These are phyloP conservation scores for Aureobasidium leucospermi DNA, from an alignment of 2,329 filamentous ascomycete species.

Conservation along the genomic window DNA sequence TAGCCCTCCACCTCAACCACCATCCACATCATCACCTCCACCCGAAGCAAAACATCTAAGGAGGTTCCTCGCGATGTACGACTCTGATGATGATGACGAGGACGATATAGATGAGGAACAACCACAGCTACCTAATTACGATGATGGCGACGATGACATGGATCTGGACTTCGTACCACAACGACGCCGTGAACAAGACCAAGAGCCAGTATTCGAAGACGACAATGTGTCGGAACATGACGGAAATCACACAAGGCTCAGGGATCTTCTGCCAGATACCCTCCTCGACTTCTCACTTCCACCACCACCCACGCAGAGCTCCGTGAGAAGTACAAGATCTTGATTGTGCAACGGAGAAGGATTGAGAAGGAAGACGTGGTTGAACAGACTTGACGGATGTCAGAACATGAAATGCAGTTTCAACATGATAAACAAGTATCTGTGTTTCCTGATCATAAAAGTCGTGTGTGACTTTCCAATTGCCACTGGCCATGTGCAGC, in stretches of 20 bases:
- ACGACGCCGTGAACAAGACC: neutral
- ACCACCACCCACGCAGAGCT: slow-evolving; percentile 13
- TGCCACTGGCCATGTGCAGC: too few relatives aligned
- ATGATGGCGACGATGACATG: neutral
- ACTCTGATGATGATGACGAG: neutral
- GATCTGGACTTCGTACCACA: slow-evolving; percentile 3
- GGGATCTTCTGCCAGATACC: slow-evolving; percentile 15
- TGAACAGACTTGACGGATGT: too few relatives aligned
- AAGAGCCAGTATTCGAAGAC: neutral
- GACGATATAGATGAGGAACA: neutral
- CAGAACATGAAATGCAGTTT: too few relatives aligned
- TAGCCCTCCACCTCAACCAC: neutral
- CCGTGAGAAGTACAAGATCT: neutral
- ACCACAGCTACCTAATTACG: neutral
- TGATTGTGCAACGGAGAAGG: neutral
- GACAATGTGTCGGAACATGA: neutral
- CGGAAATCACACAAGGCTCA: neutral
- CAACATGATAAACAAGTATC: too few relatives aligned
- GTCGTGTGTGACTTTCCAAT: too few relatives aligned
- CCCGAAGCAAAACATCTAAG: neutral
- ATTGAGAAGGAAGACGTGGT: neutral
- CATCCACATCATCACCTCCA: neutral
- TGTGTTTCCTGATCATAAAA: too few relatives aligned
- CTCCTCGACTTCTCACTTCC: slow-evolving; percentile 16
- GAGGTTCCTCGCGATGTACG: neutral